Conservation (phyloP, 345 rosid species). For the Viola odorata region DNA sequence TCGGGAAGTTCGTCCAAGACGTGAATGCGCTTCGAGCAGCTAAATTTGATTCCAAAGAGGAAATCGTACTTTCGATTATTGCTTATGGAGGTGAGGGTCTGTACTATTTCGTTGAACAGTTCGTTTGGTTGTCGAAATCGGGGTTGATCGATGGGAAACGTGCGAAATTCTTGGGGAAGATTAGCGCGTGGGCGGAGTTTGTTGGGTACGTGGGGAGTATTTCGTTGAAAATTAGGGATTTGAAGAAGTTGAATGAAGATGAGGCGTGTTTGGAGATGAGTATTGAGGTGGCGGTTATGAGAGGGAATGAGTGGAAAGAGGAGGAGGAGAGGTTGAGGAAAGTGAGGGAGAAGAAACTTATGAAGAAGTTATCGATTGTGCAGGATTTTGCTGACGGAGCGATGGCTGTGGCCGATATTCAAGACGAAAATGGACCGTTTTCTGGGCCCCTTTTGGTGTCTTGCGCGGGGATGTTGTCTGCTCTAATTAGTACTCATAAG, state of each 20-base stretch:
- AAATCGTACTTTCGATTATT: conserved; percentile 34
- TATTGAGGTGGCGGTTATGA: conserved; percentile 43
- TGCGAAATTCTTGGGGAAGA: conserved; percentile 40
- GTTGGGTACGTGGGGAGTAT: conserved; percentile 72
- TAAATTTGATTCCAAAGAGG: conserved; percentile 37
- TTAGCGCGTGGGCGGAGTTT: conserved; percentile 83
- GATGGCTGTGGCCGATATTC: conserved; percentile 72
- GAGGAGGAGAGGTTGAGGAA: conserved; percentile 49
- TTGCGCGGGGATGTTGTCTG: conserved; percentile 75
- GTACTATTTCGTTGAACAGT: conserved; percentile 76
- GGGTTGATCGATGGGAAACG: conserved; percentile 63
- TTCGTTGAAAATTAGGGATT: conserved; percentile 59
- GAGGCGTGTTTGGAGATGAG: conserved; percentile 47
- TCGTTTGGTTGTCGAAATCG: conserved; percentile 80
- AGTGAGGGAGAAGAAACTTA: conserved; percentile 57
- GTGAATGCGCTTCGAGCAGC: conserved; percentile 60
- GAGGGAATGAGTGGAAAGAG: conserved; percentile 37
- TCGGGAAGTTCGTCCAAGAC: conserved; percentile 88
- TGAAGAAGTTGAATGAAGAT: conserved; percentile 46
- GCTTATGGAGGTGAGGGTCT: conserved; percentile 89
- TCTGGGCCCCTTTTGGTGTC: conserved; percentile 52
- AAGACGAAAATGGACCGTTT: conserved; percentile 59
- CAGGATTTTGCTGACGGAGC: conserved; percentile 88
- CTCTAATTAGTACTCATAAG: conserved; percentile 80
- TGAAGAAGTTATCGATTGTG: conserved; percentile 67